phyloP scores from a whole-genome alignment of 139 green algal species.

The Marvania coccoides region DNA sequence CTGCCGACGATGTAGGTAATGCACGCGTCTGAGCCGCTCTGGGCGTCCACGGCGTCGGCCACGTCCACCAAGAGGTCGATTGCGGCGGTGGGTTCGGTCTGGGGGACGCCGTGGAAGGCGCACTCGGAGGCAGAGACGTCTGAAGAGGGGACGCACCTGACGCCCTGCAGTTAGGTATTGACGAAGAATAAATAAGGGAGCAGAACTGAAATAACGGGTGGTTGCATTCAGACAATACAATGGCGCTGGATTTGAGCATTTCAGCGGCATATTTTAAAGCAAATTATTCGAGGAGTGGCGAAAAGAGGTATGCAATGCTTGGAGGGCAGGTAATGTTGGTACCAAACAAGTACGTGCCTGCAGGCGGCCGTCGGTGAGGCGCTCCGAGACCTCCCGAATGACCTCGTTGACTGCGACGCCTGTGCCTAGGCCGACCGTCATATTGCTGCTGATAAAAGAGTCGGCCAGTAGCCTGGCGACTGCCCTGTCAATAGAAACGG shows the following conservation, averaged over 20 bases:
- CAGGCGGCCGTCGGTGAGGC: background rate
- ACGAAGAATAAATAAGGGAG: too few relatives aligned
- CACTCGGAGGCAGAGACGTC: constrained; percentile 26
- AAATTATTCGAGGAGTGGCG: too few relatives aligned
- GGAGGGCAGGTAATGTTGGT: too few relatives aligned
- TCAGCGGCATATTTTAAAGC: too few relatives aligned
- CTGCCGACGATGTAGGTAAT: constrained; percentile 14
- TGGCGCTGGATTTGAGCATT: too few relatives aligned
- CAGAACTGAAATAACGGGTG: too few relatives aligned
- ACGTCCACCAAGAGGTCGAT: constrained; percentile 19
- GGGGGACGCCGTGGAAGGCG: constrained; percentile 32
- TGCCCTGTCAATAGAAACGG: background rate
- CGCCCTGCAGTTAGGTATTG: constrained; percentile 8
- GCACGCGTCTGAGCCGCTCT: background rate
- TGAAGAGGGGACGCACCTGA: constrained; percentile 26
- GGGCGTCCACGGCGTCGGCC: constrained; percentile 12
- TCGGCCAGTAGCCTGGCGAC: background rate
- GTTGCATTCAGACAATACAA: too few relatives aligned
- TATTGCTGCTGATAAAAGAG: background rate
- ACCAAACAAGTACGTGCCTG: too few relatives aligned
- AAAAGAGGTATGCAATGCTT: too few relatives aligned
- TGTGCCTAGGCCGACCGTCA: constrained; percentile 2
- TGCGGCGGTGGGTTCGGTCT: background rate
- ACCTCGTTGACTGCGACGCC: background rate
- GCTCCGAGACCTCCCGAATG: constrained; percentile 7